Evolutionary conservation across 805 yeast genomes (phyloP), one percentile per base, ranked within the genome.

Genomic region (Barnettozyma sp.): DNA sequence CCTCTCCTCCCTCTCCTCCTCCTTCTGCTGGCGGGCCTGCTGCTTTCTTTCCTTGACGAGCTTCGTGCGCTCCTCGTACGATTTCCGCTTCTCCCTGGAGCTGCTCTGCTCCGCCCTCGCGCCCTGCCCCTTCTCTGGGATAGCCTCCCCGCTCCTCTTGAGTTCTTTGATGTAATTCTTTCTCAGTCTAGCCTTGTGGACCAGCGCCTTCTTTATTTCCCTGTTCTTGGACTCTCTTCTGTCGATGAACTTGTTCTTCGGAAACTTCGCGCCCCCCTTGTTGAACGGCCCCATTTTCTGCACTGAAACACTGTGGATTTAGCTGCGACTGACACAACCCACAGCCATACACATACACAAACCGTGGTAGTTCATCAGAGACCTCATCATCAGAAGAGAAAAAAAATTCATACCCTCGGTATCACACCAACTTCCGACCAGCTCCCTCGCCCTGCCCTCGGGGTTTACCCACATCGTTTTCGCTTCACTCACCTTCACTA

Each of bases 111-210:
- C n/a, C n/a, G n/a, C n/a, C n/a, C n/a, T n/a, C n/a, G n/a, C n/a
- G n/a, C n/a, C n/a, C n/a, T n/a, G n/a, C n/a, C n/a, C n/a, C 38
- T 59, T 64, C 26, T 66, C 72, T 3, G 81, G 79, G 9, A 70
- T 64, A 5, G 59, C 45, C 33, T 70, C 70, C 1, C 88, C 94
- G 47, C 83, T 87, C 34, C 74, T 71, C 43, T 83, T 82, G 26
- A 86, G 56, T 36, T 85, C 64, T 56, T 87, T 86, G 65, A 84
- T 78, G 53, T 88, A 88, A 33, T 74, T 77, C 57, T 79, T 83
- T 63, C 85, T 75, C 45, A 88, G 70, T 49, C 92, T 71, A 11
- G 95, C 84, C 42, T 86, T 73, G 52, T 86, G 94, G 0, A 74
- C 71, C 45, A 88, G 69, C 10, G 92, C 80, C 51, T 70, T 73